Evolutionary conservation across 1,284 basidiomycete genomes (phyloP).

Genomic region (Microbotryum lychnidis-dioicae): DNA sequence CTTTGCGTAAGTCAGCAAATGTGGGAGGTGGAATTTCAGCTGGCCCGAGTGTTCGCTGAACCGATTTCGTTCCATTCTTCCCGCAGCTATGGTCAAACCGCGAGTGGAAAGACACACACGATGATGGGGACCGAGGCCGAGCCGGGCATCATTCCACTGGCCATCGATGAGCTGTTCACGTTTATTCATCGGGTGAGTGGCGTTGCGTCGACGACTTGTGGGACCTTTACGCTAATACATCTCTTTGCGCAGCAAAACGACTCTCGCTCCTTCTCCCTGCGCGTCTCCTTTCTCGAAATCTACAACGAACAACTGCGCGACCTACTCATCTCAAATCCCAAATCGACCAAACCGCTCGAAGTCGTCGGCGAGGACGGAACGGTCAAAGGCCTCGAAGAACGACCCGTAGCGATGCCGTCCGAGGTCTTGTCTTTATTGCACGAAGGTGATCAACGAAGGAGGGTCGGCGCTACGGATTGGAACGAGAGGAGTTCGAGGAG

Average conservation of each 20-base stretch:
- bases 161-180: constrained; percentile 49
- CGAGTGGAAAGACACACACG: constrained; percentile 46
- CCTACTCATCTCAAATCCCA: constrained; percentile 37
- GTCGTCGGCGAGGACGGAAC: constrained; percentile 30
- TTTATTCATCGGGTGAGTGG: constrained; percentile 42
- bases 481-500: constrained; percentile 49
- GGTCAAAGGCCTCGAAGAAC: constrained; percentile 44
- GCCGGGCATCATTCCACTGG: constrained; percentile 50
- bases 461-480: constrained; percentile 52
- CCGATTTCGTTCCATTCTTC: constrained; percentile 9
- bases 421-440: constrained; percentile 47
- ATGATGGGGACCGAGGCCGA: constrained; percentile 45
- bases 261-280: constrained; percentile 43
- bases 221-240: background rate
- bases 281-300: constrained; percentile 53
- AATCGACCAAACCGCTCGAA: constrained; percentile 30
- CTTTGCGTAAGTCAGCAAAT: constrained; percentile 36
- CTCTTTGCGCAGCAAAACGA: constrained; percentile 34
- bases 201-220: background rate
- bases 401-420: constrained; percentile 46
- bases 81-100: constrained; percentile 43
- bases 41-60: background rate
- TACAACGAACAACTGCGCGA: constrained; percentile 53
- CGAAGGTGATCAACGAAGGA: constrained; percentile 46
- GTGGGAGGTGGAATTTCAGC: background rate